Evolutionary conservation across 768 basidiomycete species (phyloP), one percentile per base, ranked within the genome.

Genomic region (Astraeus odoratus): DNA sequence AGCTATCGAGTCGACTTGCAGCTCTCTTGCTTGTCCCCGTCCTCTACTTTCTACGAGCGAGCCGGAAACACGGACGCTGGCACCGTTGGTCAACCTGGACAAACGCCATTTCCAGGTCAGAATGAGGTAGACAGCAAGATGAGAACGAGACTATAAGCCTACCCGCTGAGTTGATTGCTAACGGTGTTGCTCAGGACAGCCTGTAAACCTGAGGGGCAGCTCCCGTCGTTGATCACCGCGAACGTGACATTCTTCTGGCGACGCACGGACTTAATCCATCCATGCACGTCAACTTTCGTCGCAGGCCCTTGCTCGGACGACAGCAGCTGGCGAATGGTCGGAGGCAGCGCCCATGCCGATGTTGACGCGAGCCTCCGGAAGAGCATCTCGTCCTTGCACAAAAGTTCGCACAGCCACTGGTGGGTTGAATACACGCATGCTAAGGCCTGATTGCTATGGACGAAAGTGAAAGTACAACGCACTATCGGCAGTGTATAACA

Each of bases 201-300:
- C 60, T 96, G 93, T 23, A 95, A 57, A 3, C 80, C 79, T n/a
- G 70, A 63, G 7, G 74, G 49, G 2, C 77, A 78, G 43, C 85
- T 88, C 3, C 93, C 93, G 63, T 96, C 93, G 34, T 76, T 80
- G 44, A 95, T 65, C 37, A 83, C 79, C 10, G 81, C 83, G 58
- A 96, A 97, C 2, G 88, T 74, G n/a, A 92, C 73, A 41, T 81
- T 81, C 69, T 95, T 95, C 67, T 95, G 91, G 33, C 80, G 76
- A 33, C 92, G 75, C 31, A 94, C 75, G 2, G 86, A 89, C 54
- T 83, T 84, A 45, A 97, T 72, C 89, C 90, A 95, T 42, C 88
- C 93, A 34, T 81, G 78, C 8, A 94, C 73, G 18, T 65, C 51
- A 7, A 71, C 54, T 9, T 56, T 51, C 18, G n/a, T 39, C 1